A percentile compares a stretch with the other conserved stretches of the same genome.
These are phyloP conservation scores for Amphibolis antarctica DNA, from an alignment of 106 monocot species.

Conservation along the genomic window DNA sequence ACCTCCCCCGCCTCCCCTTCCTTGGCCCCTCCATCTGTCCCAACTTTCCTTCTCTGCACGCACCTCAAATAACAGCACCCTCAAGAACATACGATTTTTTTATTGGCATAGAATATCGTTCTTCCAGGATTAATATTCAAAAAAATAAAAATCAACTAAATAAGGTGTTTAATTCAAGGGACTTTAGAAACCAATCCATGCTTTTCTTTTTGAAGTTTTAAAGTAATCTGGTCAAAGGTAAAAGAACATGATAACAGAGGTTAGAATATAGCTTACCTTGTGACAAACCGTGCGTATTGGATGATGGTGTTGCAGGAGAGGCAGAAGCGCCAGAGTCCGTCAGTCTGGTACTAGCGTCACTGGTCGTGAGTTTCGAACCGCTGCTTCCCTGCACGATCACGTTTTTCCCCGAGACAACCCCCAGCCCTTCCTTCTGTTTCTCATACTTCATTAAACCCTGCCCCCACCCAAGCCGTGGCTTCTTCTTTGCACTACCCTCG, in stretches of 20 bases:
- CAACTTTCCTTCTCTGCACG: too few species aligned
- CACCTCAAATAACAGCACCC: too few species aligned
- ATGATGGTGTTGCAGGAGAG: constrained; percentile 46
- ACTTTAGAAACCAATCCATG: neutral
- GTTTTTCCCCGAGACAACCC: constrained; percentile 18
- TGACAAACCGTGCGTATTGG: constrained; percentile 35
- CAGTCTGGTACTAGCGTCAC: constrained; percentile 19
- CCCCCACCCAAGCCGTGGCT: constrained; percentile 88
- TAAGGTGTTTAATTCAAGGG: neutral
- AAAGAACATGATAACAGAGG: neutral
- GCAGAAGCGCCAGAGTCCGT: constrained; percentile 12
- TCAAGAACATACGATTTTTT: too few species aligned
- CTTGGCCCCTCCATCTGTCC: too few species aligned
- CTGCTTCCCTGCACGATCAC: neutral
- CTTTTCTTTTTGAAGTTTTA: too few species aligned
- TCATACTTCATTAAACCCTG: constrained; percentile 92
- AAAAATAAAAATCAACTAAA: too few species aligned
- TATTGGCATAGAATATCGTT: too few species aligned
- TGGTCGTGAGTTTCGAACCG: constrained; percentile 7
- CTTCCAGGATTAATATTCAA: too few species aligned
- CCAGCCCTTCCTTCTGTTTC: constrained; percentile 64
- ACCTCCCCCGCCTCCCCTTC: too few species aligned
- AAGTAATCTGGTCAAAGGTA: neutral
- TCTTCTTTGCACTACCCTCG: constrained; percentile 50
- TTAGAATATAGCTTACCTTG: constrained; percentile 25